Evolutionary conservation across 1,284 basidiomycete species (phyloP), one percentile per base, ranked within the genome.

Genomic region (Xerocomus minutiporus): DNA sequence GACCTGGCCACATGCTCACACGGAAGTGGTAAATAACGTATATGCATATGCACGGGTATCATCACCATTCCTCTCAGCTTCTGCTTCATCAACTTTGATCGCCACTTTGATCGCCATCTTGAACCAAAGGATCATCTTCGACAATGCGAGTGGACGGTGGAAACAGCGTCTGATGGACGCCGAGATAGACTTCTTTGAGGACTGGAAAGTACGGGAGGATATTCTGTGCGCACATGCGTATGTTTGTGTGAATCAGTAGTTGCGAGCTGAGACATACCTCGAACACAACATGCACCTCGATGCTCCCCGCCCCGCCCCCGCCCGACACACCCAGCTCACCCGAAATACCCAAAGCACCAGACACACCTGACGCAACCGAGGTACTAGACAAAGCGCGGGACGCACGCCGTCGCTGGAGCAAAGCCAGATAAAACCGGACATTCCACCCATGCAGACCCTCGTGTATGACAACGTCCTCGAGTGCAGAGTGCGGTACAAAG

Each of bases 371-470:
- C 35, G 35, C 6, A 17, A 2, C 9, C 17, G 17, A 20, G 8
- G 17, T 4, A 38, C 17, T 6, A 15, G 36, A 39, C 8, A 2
- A 13, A 4, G n/a, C 23, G 20, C 23, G 31, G 20, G 20, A 31
- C 11, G 23, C 31, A 23, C 39, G 23, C 15, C 49, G 35, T 11
- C 41, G 61, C 17, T 71, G 69, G 23, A 88, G 62, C 15, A 76
- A 75, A 4, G 77, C 82, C 9, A 89, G 69, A 62, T 88, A 89
- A 61, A 81, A 87, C 13, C 80, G 76, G 15, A 89, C 76, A 61
- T 85, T 73, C 87, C 87, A 91, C 48, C 84, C 70, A 8, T 69
- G 74, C 15, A 90, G 67, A 3, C 81, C 88, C 65, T 91, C 88
- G 60, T 89, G 86, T 50, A 91, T 83, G 34, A 89, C 61, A 35